Base-by-base conservation (phyloP, 331 rosid species). In the Ulmus americana region DNA sequence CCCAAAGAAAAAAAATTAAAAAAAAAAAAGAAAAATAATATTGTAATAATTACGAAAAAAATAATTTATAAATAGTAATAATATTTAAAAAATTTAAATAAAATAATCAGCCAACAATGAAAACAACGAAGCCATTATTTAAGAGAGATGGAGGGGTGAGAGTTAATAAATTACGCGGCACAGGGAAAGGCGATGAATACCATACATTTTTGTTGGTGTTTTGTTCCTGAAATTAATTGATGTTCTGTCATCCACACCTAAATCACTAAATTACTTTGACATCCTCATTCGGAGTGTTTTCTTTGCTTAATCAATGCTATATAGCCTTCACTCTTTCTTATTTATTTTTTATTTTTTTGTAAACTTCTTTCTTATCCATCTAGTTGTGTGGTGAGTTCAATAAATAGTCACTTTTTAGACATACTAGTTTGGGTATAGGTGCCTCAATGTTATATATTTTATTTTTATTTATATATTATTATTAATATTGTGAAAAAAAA, bases 161-260 rank as follows among this genome's bases (percentile, higher is more conserved):
- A 58, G 20, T 39, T 7, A 58, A 58, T n/a, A 58, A 58, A 58
- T 40, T 58, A 45, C 1, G 5, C 45, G 39, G 63, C 47, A 20
- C 22, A 20, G 22, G 22, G 22, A 28, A 28, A 1, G 13, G 63
- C 14, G 47, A 39, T 59, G 63, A 40, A 5, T 18, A 45, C 45
- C 42, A 57, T 13, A n/a, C 56, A 51, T 15, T 39, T 59, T 40
- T 41, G 28, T 59, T 41, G 45, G 16, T 5, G 11, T 14, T 28
- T 28, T 16, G 11, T 8, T 54, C 7, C 35, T 10, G 55, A 45
- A 6, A 62, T 20, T 62, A 20, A 45, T 62, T 62, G 14, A 1
- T 62, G 18, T 28, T 16, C 67, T 62, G 67, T 46, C 44, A 45
- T 20, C 39, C 35, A n/a, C 55, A 35, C 55, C 67, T 45, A 45